Conservation (phyloP, 2,329 filamentous ascomycete species). For the Elsinoe perseae region DNA sequence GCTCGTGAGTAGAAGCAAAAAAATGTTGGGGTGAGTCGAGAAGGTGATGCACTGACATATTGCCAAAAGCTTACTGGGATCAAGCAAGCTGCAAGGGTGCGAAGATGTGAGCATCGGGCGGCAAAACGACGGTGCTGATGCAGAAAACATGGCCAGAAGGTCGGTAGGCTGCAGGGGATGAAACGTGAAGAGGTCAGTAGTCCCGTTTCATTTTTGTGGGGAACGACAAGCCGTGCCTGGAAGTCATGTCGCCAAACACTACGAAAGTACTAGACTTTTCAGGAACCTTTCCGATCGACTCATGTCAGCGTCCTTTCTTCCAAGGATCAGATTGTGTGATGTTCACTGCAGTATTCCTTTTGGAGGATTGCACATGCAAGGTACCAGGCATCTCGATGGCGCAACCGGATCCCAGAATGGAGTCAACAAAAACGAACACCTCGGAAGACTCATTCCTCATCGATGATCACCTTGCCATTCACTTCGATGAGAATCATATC, state of each 20-base stretch:
- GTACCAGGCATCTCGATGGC: constrained; percentile 6
- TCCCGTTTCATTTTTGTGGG: constrained; percentile 8
- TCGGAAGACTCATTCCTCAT: background rate
- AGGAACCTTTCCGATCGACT: background rate
- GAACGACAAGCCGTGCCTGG: background rate
- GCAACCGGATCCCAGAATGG: background rate
- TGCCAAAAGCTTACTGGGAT: constrained; percentile 3
- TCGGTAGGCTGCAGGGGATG: constrained; percentile 11
- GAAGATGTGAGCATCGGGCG: background rate
- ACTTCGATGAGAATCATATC: background rate
- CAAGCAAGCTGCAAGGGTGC: background rate
- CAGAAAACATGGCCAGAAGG: constrained; percentile 3
- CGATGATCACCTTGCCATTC: background rate
- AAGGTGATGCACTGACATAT: constrained; percentile 9
- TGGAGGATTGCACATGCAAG: background rate
- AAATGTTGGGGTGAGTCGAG: constrained; percentile 5
- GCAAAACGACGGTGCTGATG: constrained; percentile 9
- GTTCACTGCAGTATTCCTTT: background rate
- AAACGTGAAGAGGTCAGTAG: constrained; percentile 7
- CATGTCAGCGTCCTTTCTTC: background rate
- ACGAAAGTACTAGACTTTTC: constrained; percentile 6
- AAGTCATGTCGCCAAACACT: background rate
- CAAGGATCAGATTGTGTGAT: constrained; percentile 5
- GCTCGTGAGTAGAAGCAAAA: background rate
- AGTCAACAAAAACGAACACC: background rate